Conservation (phyloP, 1,284 basidiomycete genomes). For the Waitea zeae region DNA sequence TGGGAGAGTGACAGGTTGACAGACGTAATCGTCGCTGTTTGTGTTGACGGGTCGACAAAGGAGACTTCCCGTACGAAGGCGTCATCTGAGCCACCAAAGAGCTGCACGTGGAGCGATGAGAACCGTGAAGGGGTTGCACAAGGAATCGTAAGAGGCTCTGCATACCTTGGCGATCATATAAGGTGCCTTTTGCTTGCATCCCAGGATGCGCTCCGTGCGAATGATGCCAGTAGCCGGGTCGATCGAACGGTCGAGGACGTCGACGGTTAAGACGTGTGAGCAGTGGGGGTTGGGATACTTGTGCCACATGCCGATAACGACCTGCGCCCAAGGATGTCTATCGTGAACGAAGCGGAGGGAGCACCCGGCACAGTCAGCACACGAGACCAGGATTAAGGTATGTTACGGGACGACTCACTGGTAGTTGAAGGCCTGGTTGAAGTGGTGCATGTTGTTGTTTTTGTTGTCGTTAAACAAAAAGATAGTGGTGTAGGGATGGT, state of each 20-base stretch:
- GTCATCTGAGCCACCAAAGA: slow-evolving; percentile 82
- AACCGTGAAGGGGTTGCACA: slow-evolving; percentile 4
- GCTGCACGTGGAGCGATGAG: slow-evolving; percentile 21
- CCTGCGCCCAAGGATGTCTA: slow-evolving; percentile 77
- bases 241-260: slow-evolving; percentile 72
- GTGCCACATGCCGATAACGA: slow-evolving; percentile 80
- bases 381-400: too few species aligned
- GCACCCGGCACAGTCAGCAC: slow-evolving; percentile 5
- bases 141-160: slow-evolving; percentile 12
- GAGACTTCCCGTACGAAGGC: slow-evolving; percentile 91
- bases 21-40: slow-evolving; percentile 69
- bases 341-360: slow-evolving; percentile 8
- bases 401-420: slow-evolving; percentile 29
- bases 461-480: too few species aligned
- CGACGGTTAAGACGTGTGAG: slow-evolving; percentile 81
- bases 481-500: too few species aligned
- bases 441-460: slow-evolving; percentile 53
- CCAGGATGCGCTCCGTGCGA: slow-evolving; percentile 72
- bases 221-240: slow-evolving; percentile 76
- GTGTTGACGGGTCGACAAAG: slow-evolving; percentile 70
- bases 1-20: slow-evolving; percentile 84
- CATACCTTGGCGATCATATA: slow-evolving; percentile 77
- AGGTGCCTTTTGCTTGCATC: slow-evolving; percentile 76
- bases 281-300: slow-evolving; percentile 94
- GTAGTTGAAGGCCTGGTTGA: slow-evolving; percentile 56